Evolutionary conservation across 352 stramenopile genomes (phyloP), one percentile per base, ranked within the genome.

Genomic region (Pythium scleroteichum): DNA sequence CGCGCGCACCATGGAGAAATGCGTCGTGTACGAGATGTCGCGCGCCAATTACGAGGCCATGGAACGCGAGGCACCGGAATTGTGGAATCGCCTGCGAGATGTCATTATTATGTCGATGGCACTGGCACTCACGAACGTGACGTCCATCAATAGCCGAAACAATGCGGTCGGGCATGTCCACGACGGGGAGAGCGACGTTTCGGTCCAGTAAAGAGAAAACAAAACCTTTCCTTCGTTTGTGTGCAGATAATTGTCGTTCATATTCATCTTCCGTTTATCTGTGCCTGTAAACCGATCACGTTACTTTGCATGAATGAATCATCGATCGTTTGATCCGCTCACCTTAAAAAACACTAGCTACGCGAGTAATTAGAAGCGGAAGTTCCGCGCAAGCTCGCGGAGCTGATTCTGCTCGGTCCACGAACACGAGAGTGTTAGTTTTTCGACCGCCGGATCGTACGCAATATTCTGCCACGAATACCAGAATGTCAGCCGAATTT

Each of bases 91-190:
- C n/a, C 73, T 94, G 38, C 79, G 85, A 0, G 80, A 94, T 40
- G 76, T 92, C 33, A 80, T 94, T 26, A 94, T 92, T 72, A 78
- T 90, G 47, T 88, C 79, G 16, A 92, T 94, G 85, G 82, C 85
- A 33, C 70, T 94, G 12, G 79, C 79, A 20, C 84, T 91, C 60
- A 87, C 78, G 44, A 89, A 89, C 62, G 83, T 72, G 4, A 90
- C 77, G 26, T 85, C 77, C 13, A 87, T 91, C 56, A 85, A 84
- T 33, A 85, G 68, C 49, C 63, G 78, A 55, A 88, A 91, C 66
- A 68, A 72, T 45, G 44, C 59, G 4, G 49, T 56, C 24, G 44
- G 47, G 10, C 42, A 54, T 38, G 53, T 57, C 35, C 51, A 46
- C 17, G 51, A 52, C 22, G 53, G 39, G 42, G 39, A 49, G 39